phyloP scores from a whole-genome alignment of 345 rosid genomes.

The Euphorbia lathyris region DNA sequence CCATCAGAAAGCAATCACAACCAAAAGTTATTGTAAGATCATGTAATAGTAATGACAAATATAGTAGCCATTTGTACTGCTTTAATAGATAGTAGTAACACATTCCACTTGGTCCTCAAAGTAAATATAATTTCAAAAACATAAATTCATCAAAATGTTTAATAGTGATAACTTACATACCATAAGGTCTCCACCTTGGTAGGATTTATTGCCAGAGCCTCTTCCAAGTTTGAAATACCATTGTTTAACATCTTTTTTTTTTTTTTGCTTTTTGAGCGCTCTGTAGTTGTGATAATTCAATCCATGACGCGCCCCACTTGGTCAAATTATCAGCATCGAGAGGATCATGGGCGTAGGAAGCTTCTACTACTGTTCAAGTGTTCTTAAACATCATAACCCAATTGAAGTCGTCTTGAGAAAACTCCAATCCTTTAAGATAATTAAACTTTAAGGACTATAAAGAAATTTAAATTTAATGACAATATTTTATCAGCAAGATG shows the following conservation, averaged over 20 bases:
- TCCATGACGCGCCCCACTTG: slow-evolving; percentile 54
- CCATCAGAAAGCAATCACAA: too few relatives aligned
- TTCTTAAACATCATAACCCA: slow-evolving; percentile 51
- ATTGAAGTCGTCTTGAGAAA: slow-evolving; percentile 51
- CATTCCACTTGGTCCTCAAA: too few relatives aligned
- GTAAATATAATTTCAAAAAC: too few relatives aligned
- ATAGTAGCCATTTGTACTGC: too few relatives aligned
- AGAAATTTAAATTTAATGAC: too few relatives aligned
- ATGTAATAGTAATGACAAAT: too few relatives aligned
- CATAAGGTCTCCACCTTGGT: slow-evolving; percentile 17
- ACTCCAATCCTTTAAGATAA: too few relatives aligned
- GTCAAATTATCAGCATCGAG: slow-evolving; percentile 54
- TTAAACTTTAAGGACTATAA: too few relatives aligned
- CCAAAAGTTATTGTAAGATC: too few relatives aligned
- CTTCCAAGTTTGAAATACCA: slow-evolving; percentile 21
- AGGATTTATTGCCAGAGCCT: slow-evolving; percentile 23
- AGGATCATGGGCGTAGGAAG: slow-evolving; percentile 51
- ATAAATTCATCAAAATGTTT: too few relatives aligned
- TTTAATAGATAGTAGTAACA: too few relatives aligned
- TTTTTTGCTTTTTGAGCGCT: slow-evolving; percentile 35
- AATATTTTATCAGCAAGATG: too few relatives aligned
- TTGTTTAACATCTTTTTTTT: slow-evolving; percentile 38
- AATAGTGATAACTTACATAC: slow-evolving; percentile 22
- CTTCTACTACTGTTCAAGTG: slow-evolving; percentile 51
- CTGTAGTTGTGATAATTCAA: slow-evolving; percentile 64